A percentile compares a stretch with the other conserved stretches of the same genome.
Conservation (phyloP, 2,329 filamentous ascomycete species). For the Cercospora citrullina region DNA sequence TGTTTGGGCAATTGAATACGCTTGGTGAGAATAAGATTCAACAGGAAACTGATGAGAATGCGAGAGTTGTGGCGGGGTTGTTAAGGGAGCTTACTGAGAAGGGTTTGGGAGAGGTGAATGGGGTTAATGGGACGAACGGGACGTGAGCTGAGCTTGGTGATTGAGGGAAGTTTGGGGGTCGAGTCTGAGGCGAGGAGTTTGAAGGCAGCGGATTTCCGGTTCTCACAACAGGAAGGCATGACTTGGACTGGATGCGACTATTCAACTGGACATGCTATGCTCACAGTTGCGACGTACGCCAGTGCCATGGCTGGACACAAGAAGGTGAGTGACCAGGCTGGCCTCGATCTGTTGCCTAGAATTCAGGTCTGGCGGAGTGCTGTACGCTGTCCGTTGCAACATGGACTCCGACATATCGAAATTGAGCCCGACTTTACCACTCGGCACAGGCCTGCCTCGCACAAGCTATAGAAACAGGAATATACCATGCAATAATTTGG, state of each 20-base stretch:
- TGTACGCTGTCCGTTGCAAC: too few relatives aligned
- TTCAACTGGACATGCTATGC: not conserved
- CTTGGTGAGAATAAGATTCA: constrained; percentile 47
- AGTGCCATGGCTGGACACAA: not conserved
- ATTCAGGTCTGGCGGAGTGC: too few relatives aligned
- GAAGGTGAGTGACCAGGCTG: not conserved
- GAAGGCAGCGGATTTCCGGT: not conserved
- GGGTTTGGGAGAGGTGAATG: constrained; percentile 4
- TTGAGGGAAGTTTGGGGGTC: not conserved
- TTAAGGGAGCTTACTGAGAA: constrained; percentile 38
- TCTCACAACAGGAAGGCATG: not conserved
- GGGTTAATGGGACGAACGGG: not conserved
- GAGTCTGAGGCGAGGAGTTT: not conserved
- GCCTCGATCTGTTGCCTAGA: too few relatives aligned
- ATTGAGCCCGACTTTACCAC: too few relatives aligned
- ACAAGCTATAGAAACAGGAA: not conserved
- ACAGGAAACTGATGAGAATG: constrained; percentile 49
- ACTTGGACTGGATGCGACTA: not conserved
- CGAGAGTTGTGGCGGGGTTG: constrained; percentile 48
- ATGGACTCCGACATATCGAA: not conserved
- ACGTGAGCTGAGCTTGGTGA: too few relatives aligned
- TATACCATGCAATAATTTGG: not conserved
- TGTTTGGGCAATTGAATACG: constrained; percentile 64
- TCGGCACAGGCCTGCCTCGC: not conserved
- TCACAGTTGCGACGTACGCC: not conserved